phyloP scores from a whole-genome alignment of 208 protist genomes.

The Crithidia expoeki region DNA sequence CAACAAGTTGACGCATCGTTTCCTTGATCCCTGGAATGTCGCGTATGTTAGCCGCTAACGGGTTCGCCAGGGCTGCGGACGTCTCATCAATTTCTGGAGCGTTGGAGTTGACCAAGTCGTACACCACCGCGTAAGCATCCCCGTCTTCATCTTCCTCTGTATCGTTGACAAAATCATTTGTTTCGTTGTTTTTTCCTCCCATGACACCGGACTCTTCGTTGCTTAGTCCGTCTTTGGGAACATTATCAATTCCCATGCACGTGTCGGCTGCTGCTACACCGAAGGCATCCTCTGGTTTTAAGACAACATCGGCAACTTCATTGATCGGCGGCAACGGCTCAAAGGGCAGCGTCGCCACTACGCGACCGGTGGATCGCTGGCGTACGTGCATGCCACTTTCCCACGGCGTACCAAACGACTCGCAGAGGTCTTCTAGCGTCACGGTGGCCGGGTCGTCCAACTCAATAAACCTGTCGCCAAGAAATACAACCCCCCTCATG shows the following conservation, averaged over 20 bases:
- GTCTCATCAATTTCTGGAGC: constrained; percentile 11
- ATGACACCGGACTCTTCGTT: background rate
- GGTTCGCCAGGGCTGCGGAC: constrained; percentile 7
- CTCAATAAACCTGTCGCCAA: constrained; percentile 72
- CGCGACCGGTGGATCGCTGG: constrained; percentile 44
- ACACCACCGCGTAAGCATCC: constrained; percentile 22
- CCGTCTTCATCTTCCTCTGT: constrained; percentile 10
- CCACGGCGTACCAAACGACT: constrained; percentile 58
- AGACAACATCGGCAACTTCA: constrained; percentile 2
- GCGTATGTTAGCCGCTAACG: constrained; percentile 3
- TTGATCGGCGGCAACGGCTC: constrained; percentile 46
- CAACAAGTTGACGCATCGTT: constrained; percentile 59
- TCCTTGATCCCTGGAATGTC: constrained; percentile 34
- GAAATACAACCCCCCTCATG: constrained; percentile 51
- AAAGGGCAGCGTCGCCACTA: constrained; percentile 80
- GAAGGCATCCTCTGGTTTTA: constrained; percentile 1
- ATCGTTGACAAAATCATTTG: background rate
- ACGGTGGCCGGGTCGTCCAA: constrained; percentile 56
- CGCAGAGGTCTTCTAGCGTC: constrained; percentile 74
- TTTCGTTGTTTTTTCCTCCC: background rate
- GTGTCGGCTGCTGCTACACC: background rate
- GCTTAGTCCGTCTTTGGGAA: background rate
- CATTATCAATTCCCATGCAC: background rate
- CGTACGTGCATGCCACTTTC: constrained; percentile 58
- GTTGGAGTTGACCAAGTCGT: constrained; percentile 36